phyloP scores from a whole-genome alignment of 768 basidiomycete genomes.

The Leccinum incarnatum region DNA sequence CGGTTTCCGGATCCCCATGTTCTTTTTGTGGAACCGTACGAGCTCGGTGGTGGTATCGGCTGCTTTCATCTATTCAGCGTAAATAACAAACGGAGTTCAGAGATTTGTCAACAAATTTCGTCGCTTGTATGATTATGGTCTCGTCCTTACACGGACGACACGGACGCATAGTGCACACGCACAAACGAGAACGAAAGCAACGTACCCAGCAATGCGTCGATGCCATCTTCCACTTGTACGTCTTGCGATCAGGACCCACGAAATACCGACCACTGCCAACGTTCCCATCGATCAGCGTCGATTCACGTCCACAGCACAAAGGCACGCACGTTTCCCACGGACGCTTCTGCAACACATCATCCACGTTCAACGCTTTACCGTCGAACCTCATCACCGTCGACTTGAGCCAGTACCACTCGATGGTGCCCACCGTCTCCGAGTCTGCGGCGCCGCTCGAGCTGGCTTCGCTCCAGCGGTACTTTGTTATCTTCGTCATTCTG shows the following conservation, averaged over 20 bases:
- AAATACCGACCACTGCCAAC: constrained; percentile 31
- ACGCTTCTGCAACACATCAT: constrained; percentile 13
- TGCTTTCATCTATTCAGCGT: constrained; percentile 17
- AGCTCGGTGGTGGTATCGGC: constrained; percentile 13
- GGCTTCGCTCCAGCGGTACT: constrained; percentile 18
- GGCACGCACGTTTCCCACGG: constrained; percentile 18
- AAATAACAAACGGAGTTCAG: background rate
- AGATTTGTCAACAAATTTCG: background rate
- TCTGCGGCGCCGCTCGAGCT: constrained; percentile 1
- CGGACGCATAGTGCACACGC: background rate
- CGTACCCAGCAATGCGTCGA: constrained; percentile 26
- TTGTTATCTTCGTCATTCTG: constrained; percentile 25
- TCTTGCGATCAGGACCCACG: constrained; percentile 27
- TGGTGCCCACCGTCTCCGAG: constrained; percentile 23
- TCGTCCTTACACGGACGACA: too few relatives aligned
- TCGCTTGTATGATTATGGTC: background rate
- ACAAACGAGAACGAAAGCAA: background rate
- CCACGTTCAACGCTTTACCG: constrained; percentile 9
- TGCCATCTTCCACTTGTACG: constrained; percentile 34
- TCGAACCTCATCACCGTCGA: constrained; percentile 12
- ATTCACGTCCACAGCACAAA: background rate
- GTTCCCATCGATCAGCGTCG: background rate
- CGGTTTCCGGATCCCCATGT: constrained; percentile 17
- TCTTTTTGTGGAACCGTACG: constrained; percentile 25
- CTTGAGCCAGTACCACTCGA: constrained; percentile 22